Evolutionary conservation across 768 basidiomycete genomes (phyloP), one percentile per base, ranked within the genome.

Genomic region (Macrolepiota fuliginosa): DNA sequence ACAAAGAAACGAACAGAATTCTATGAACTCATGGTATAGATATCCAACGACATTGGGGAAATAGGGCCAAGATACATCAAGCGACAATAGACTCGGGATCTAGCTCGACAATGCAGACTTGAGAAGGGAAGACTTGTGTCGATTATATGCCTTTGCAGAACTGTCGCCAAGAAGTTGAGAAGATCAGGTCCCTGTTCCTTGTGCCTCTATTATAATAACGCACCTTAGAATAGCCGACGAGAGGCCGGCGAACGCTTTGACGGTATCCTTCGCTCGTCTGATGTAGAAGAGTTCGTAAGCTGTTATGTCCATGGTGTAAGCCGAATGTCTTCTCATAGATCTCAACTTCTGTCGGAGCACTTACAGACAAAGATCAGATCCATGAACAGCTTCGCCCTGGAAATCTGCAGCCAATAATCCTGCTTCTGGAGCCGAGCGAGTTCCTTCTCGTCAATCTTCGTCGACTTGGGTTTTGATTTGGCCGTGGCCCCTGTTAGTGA

Each of bases 341-440:
- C 53, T 25, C 42, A 7, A 32, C 45, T 47, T 47, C 35, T 36
- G 39, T 55, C n/a, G 17, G 32, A 65, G 61, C 32, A 77, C 77
- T 67, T 70, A 94, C 92, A 92, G 70, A 93, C 92, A 74, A 94
- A 94, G 68, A 92, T 84, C 63, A 94, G 75, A 72, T 94, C 92
- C 91, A 93, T 91, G 46, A 82, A 68, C 62, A 94, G 76, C 77
- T 94, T 94, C 58, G 79, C 76, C 61, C 88, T 77, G 25, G 87
- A 81, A 54, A 90, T 72, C 66, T 84, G 84, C 51, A 94, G 75
- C 92, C 92, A 94, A 67, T 88, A 87, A 66, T 84, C 85, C 73
- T 92, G 87, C 65, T 82, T 80, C 70, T 83, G 82, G 37, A 95
- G 81, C 46, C 89, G 76, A 54, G 75, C 70, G 50, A 92, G 77